Evolutionary conservation across 352 stramenopile species (phyloP), one percentile per base, ranked within the genome.

Genomic region (Nothophytophthora sp.): DNA sequence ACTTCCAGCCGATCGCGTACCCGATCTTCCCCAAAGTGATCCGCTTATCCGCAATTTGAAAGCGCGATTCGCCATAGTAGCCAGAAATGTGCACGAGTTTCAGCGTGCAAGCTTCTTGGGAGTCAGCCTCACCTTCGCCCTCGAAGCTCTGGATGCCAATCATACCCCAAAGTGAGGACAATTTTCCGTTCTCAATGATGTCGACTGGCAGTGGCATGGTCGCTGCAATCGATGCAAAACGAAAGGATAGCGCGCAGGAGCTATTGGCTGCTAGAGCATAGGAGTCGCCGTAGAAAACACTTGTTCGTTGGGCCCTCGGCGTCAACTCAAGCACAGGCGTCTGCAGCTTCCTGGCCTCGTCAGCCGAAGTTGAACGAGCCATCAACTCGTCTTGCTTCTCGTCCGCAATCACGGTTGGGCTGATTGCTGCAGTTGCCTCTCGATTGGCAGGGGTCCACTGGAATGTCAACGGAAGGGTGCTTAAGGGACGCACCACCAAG

Each of bases 21-120:
- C 84, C 82, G 49, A 96, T 84, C 47, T 96, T 96, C 33, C 86
- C 86, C 22, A 96, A 58, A 24, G 69, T 70, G 16, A 95, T 37
- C 11, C 41, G 36, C 16, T 70, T 83, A 15, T 91, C 74, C 13
- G 44, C n/a, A 13, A 92, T 64, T 12, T 68, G 49, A 36, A 96
- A 64, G 15, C 43, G 58, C 5, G 86, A 69, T 38, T 95, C 78
- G 10, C 80, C 80, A 54, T 88, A 94, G 8, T 45, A 63, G 2
- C 84, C 86, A 15, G 50, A 61, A 16, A 93, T 32, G 23, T 77
- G 73, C n/a, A 95, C 51, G 7, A 83, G 46, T 45, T 84, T 88
- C 12, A 96, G 49, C 0, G 80, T 96, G 25, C 64, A 89, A 13
- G 76, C 80, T 43, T 86, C 50, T 18, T 67, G 61, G 13, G 16